These are phyloP conservation scores for Mucor indicus DNA, from an alignment of 371 early-diverging fungal species.

Conservation along the genomic window DNA sequence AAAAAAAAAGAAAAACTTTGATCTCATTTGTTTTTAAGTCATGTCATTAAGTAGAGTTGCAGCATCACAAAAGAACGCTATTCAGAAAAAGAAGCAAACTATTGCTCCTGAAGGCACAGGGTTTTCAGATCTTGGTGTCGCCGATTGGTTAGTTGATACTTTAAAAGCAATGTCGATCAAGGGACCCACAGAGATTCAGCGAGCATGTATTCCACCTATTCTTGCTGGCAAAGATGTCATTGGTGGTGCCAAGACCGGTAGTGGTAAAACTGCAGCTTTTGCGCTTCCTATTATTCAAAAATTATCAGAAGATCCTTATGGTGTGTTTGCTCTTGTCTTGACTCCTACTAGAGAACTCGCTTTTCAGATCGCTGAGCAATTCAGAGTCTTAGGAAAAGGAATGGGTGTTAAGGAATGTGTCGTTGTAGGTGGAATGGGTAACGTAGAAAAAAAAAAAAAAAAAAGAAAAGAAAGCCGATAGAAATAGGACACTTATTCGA, in stretches of 20 bases:
- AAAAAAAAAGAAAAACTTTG: too few relatives aligned
- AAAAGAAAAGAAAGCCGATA: background rate
- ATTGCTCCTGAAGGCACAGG: conserved; percentile 15
- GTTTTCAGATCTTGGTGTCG: conserved; percentile 71
- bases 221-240: conserved; percentile 83
- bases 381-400: conserved; percentile 86
- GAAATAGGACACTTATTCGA: too few relatives aligned
- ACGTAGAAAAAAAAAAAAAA: background rate
- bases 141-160: conserved; percentile 79
- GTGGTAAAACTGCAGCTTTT: conserved; percentile 99
- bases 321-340: conserved; percentile 91
- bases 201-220: conserved; percentile 77
- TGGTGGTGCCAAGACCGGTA: conserved; percentile 98
- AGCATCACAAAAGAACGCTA: conserved; percentile 12
- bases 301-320: conserved; percentile 90
- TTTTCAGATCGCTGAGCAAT: conserved; percentile 96
- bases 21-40: too few relatives aligned
- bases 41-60: conserved; percentile 29
- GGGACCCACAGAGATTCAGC: conserved; percentile 95
- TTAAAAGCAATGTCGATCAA: conserved; percentile 78
- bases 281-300: conserved; percentile 96
- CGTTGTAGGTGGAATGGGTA: conserved; percentile 94
- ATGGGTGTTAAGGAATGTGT: conserved; percentile 85
- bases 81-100: conserved; percentile 5
- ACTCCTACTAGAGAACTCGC: conserved; percentile 98